These are phyloP conservation scores for Diospyros kaki DNA, from an alignment of 148 eudicot genomes.

Conservation along the genomic window DNA sequence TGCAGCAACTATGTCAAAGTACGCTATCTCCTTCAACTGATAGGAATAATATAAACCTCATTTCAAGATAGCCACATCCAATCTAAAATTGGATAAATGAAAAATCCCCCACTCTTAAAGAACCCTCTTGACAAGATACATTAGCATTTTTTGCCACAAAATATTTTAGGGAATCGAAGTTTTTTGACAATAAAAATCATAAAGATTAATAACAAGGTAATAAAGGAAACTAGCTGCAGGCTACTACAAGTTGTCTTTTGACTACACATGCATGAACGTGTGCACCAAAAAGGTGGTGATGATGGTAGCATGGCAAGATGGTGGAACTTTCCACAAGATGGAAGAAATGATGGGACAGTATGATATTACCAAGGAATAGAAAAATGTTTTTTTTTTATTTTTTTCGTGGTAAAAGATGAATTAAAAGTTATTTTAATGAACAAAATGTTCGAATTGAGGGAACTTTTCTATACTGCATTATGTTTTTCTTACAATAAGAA, in stretches of 20 bases:
- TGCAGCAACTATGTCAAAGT: no score
- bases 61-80: background rate
- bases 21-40: background rate
- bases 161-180: background rate
- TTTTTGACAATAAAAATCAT: no score
- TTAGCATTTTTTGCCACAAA: background rate
- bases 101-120: background rate
- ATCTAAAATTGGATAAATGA: background rate
- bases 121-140: background rate
- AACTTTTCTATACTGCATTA: background rate
- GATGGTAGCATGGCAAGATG: background rate
- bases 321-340: background rate
- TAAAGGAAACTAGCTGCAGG: background rate
- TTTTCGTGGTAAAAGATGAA: no score
- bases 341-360: background rate
- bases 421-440: no score
- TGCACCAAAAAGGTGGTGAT: background rate
- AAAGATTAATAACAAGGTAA: no score
- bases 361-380: background rate
- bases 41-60: background rate
- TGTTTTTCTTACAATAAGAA: background rate
- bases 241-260: background rate
- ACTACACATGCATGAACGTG: background rate
- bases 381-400: background rate
- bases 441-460: no score